A percentile compares a stretch with the other conserved stretches of the same genome.
phyloP scores from a whole-genome alignment of 1,284 basidiomycete genomes.

The Puccinia hordei region DNA sequence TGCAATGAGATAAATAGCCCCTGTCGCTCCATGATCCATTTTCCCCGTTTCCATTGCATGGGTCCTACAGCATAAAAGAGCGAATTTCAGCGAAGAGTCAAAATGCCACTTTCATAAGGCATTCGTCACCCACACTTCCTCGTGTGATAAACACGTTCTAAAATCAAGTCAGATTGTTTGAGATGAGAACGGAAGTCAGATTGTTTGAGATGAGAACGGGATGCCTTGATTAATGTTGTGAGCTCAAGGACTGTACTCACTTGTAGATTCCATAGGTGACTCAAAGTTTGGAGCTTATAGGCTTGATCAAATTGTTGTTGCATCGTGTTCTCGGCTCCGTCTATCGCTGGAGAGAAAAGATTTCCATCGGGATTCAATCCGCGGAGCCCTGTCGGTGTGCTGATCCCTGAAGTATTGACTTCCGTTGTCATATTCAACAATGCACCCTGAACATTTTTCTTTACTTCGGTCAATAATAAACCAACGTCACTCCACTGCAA shows the following conservation, averaged over 20 bases:
- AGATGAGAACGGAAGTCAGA: no score
- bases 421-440: conserved; percentile 34
- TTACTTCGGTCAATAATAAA: conserved; percentile 29
- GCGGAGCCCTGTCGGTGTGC: conserved; percentile 34
- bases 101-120: not conserved
- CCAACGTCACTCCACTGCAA: conserved; percentile 46
- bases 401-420: conserved; percentile 40
- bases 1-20: conserved; percentile 50
- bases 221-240: not conserved
- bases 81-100: not conserved
- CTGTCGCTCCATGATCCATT: conserved; percentile 43
- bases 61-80: conserved; percentile 29
- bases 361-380: conserved; percentile 46
- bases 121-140: conserved; percentile 38
- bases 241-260: conserved; percentile 6
- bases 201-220: not conserved
- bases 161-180: not conserved
- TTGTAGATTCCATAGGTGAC: conserved; percentile 44
- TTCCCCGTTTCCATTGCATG: conserved; percentile 43
- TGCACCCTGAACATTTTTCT: conserved; percentile 38
- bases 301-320: conserved; percentile 42
- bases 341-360: conserved; percentile 31
- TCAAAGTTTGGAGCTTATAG: conserved; percentile 45
- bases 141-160: conserved; percentile 49
- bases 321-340: conserved; percentile 29